phyloP scores from a whole-genome alignment of 2,329 filamentous ascomycete genomes.

The Moelleriella libera region DNA sequence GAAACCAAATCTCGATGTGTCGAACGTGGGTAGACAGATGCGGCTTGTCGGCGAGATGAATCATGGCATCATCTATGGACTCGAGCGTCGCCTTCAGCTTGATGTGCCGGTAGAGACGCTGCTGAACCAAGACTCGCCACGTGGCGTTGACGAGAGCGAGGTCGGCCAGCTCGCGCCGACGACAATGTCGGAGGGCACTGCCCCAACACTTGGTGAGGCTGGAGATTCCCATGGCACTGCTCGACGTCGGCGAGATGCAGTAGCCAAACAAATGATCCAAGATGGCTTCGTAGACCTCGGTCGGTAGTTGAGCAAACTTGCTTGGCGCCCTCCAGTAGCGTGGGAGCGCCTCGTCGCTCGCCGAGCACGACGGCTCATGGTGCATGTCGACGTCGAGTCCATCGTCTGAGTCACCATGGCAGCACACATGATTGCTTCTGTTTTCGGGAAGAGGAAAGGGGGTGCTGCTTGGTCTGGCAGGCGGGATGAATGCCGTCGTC shows the following conservation, averaged over 20 bases:
- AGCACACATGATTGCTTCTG: constrained; percentile 18
- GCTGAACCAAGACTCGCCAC: constrained; percentile 58
- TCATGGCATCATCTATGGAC: constrained; percentile 43
- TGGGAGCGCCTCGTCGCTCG: constrained; percentile 7
- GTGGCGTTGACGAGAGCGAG: constrained; percentile 45
- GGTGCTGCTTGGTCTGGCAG: constrained; percentile 40
- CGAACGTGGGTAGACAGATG: constrained; percentile 52
- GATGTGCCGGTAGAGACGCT: constrained; percentile 60
- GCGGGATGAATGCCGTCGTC: constrained; percentile 19
- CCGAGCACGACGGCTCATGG: constrained; percentile 5
- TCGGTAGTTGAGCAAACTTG: constrained; percentile 40
- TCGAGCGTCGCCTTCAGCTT: constrained; percentile 58
- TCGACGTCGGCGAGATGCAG: constrained; percentile 45
- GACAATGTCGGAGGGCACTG: constrained; percentile 50
- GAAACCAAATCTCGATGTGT: constrained; percentile 67
- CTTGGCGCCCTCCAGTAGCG: constrained; percentile 9
- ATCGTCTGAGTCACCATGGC: constrained; percentile 11
- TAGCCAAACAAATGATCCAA: constrained; percentile 60
- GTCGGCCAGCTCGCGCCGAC: constrained; percentile 52
- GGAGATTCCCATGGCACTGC: constrained; percentile 38
- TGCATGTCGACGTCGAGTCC: constrained; percentile 6
- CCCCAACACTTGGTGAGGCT: constrained; percentile 45
- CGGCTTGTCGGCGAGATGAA: constrained; percentile 43
- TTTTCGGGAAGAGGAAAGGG: constrained; percentile 43
- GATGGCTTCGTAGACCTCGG: constrained; percentile 59